A percentile compares a stretch with the other conserved stretches of the same genome.
Conservation (phyloP, 345 rosid genomes). For the Xanthoceras sorbifolium region DNA sequence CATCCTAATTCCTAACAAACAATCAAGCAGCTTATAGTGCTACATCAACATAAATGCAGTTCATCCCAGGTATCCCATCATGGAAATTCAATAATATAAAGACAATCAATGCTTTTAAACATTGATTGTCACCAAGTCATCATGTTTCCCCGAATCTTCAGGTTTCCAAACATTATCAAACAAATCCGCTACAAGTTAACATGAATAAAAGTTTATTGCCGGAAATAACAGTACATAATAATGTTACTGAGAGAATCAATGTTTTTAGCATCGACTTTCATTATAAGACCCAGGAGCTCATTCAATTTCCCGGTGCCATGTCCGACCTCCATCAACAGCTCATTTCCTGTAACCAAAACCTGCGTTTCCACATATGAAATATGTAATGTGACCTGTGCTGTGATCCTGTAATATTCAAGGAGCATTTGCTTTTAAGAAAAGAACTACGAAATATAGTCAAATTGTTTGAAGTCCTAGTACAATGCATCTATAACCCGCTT, state of each 20-base stretch:
- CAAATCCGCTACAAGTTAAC: not conserved
- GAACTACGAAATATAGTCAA: no score
- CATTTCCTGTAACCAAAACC: conserved; percentile 12
- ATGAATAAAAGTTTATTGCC: not conserved
- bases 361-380: not conserved
- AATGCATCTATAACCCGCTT: not conserved
- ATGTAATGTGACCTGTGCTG: no score
- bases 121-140: not conserved
- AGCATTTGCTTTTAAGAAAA: no score
- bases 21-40: not conserved
- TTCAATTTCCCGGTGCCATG: not conserved
- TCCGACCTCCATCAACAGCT: not conserved
- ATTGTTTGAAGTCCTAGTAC: no score
- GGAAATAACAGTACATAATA: not conserved
- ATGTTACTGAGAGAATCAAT: not conserved
- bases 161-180: not conserved
- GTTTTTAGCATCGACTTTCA: not conserved
- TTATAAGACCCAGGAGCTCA: not conserved
- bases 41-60: not conserved
- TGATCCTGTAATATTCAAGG: no score
- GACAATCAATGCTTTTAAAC: conserved; percentile 2
- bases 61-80: not conserved
- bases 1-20: not conserved
- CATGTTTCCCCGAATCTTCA: not conserved
- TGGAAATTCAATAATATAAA: not conserved